Conservation (phyloP, 1,284 basidiomycete species). For the Trichosporon sp. region DNA sequence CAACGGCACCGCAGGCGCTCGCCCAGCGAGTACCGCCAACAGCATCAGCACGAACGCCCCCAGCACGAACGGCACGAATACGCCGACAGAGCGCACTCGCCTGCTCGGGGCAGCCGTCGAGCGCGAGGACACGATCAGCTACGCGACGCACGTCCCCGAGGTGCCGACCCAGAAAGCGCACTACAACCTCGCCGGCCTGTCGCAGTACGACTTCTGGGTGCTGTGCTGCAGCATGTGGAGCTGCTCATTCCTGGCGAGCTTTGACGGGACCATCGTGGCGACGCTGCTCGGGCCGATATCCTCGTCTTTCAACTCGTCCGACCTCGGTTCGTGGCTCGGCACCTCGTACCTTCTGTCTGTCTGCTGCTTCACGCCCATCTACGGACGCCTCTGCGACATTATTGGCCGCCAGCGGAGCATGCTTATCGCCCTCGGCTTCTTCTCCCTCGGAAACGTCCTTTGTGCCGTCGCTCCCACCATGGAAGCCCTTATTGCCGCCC, state of each 20-base stretch:
- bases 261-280: conserved; percentile 62
- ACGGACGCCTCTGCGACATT: conserved; percentile 81
- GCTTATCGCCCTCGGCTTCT: conserved; percentile 69
- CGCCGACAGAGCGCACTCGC: conserved; percentile 13
- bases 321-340: conserved; percentile 75
- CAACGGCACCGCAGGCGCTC: not conserved
- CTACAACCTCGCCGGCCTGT: conserved; percentile 40
- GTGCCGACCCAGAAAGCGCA: conserved; percentile 18
- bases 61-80: not conserved
- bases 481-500: conserved; percentile 71
- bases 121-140: conserved; percentile 17
- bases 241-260: conserved; percentile 62
- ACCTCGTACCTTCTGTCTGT: conserved; percentile 74
- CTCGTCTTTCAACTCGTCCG: conserved; percentile 44
- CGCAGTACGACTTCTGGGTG: conserved; percentile 30
- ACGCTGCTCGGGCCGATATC: conserved; percentile 57
- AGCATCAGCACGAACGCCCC: not conserved
- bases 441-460: conserved; percentile 73
- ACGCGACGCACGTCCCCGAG: conserved; percentile 17
- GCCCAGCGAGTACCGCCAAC: not conserved
- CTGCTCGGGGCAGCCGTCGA: conserved; percentile 10
- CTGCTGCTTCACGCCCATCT: conserved; percentile 82
- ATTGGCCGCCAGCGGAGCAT: conserved; percentile 70
- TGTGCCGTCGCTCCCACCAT: conserved; percentile 80
- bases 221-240: conserved; percentile 39